A percentile compares a stretch with the other conserved stretches of the same genome.
Conservation (phyloP, 495 filamentous ascomycete species). For the Podospora anserina region DNA sequence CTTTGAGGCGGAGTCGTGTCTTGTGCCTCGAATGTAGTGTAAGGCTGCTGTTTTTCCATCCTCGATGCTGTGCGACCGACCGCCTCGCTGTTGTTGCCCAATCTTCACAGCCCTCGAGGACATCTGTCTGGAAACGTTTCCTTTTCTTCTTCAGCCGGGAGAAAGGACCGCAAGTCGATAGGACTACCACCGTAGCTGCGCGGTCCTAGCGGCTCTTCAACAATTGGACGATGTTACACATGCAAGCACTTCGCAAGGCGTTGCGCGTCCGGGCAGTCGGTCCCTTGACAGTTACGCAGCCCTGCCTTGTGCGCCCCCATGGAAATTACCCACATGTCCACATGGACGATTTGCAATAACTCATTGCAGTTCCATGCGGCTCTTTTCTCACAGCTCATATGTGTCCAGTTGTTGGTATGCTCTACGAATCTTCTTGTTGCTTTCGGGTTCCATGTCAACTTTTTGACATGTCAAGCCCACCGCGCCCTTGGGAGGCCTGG, state of each 20-base stretch:
- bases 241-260: constrained; percentile 15
- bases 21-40: constrained; percentile 3
- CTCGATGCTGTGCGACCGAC: background rate
- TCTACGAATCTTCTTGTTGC: background rate
- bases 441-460: background rate
- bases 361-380: background rate
- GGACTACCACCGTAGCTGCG: background rate
- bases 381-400: background rate
- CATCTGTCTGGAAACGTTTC: background rate
- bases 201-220: background rate
- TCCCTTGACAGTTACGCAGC: background rate
- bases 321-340: background rate
- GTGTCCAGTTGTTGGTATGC: constrained; percentile 6
- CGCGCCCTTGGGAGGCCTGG: constrained; percentile 19
- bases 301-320: constrained; percentile 12
- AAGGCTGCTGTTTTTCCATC: background rate
- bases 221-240: constrained; percentile 7
- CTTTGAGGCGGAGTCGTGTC: background rate
- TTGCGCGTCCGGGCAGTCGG: constrained; percentile 21
- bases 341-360: background rate
- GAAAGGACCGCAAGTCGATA: background rate
- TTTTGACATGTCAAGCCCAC: constrained; percentile 7
- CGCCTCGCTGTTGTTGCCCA: background rate
- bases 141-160: constrained; percentile 2
- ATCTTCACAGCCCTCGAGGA: background rate